A percentile compares a stretch with the other conserved stretches of the same genome.
Conservation (phyloP, 768 basidiomycete species). For the Pleurotus djamor region DNA sequence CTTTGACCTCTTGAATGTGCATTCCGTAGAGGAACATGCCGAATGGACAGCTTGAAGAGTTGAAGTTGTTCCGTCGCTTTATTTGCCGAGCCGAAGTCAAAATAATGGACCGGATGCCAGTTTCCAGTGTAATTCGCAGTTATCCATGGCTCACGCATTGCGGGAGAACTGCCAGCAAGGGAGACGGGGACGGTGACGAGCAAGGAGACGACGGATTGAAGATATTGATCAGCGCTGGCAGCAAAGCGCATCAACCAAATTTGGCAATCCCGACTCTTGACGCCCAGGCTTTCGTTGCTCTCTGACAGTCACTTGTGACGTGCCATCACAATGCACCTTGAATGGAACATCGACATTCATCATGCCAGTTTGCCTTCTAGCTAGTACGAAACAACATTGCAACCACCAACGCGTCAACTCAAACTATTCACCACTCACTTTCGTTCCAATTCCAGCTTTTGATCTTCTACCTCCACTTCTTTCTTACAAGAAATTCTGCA, state of each 20-base stretch:
- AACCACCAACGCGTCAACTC: not conserved
- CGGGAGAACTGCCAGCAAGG: too few relatives aligned
- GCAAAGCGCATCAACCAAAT: not conserved
- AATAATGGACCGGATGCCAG: too few relatives aligned
- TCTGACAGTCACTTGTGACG: too few relatives aligned
- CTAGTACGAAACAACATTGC: not conserved
- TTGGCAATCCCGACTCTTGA: not conserved
- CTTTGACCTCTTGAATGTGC: constrained; percentile 3
- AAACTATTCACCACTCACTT: too few relatives aligned
- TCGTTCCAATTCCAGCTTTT: too few relatives aligned
- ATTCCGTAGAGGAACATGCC: not conserved
- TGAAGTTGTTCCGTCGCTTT: not conserved
- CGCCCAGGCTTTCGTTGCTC: too few relatives aligned
- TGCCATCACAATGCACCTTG: not conserved
- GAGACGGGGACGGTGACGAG: too few relatives aligned
- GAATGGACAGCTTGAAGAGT: not conserved
- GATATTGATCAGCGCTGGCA: too few relatives aligned
- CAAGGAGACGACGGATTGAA: too few relatives aligned
- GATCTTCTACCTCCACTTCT: too few relatives aligned
- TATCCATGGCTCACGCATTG: too few relatives aligned
- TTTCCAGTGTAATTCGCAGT: too few relatives aligned
- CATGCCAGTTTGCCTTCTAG: not conserved
- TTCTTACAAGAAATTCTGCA: not conserved
- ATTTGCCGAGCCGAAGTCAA: not conserved
- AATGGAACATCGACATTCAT: not conserved